A percentile compares a stretch with the other conserved stretches of the same genome.
These are phyloP conservation scores for Fusarium nanum DNA, from an alignment of 2,329 filamentous ascomycete genomes.

Conservation along the genomic window DNA sequence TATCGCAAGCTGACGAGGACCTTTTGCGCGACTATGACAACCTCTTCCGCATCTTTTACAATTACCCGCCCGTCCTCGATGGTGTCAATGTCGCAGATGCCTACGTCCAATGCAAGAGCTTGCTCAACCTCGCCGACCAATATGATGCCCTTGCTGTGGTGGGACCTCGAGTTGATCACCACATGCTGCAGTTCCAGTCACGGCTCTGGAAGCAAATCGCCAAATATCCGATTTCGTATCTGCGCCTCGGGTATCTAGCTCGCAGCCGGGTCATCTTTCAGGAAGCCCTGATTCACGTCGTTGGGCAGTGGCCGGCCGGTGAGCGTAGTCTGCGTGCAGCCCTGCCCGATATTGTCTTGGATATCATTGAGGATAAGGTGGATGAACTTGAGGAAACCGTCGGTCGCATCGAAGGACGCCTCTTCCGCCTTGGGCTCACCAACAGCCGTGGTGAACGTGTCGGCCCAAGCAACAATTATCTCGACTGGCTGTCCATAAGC, in stretches of 20 bases:
- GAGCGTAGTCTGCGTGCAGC: constrained; percentile 79
- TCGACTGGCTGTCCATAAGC: constrained; percentile 90
- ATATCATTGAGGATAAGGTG: constrained; percentile 94
- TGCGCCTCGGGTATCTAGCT: constrained; percentile 88
- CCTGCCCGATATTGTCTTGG: constrained; percentile 80
- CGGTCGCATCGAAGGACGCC: constrained; percentile 79
- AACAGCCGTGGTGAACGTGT: constrained; percentile 86
- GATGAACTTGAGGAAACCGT: constrained; percentile 90
- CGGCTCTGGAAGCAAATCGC: constrained; percentile 96
- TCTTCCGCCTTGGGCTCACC: constrained; percentile 84
- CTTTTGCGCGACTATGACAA: constrained; percentile 94
- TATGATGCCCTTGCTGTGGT: constrained; percentile 92
- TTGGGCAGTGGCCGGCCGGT: constrained; percentile 90
- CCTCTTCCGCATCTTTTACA: constrained; percentile 95
- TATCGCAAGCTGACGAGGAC: constrained; percentile 74
- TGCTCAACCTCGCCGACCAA: constrained; percentile 90
- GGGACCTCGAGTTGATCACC: constrained; percentile 90
- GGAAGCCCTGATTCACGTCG: constrained; percentile 91
- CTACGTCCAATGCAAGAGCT: constrained; percentile 92
- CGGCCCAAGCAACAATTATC: constrained; percentile 79
- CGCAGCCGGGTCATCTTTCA: constrained; percentile 85
- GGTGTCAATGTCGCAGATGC: constrained; percentile 89
- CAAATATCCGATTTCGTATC: constrained; percentile 92
- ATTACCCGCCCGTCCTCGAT: constrained; percentile 85
- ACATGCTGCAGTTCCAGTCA: constrained; percentile 90